A percentile compares a stretch with the other conserved stretches of the same genome.
These are phyloP conservation scores for Gnomoniopsis sp. DNA, from an alignment of 2,329 filamentous ascomycete genomes.

Conservation along the genomic window DNA sequence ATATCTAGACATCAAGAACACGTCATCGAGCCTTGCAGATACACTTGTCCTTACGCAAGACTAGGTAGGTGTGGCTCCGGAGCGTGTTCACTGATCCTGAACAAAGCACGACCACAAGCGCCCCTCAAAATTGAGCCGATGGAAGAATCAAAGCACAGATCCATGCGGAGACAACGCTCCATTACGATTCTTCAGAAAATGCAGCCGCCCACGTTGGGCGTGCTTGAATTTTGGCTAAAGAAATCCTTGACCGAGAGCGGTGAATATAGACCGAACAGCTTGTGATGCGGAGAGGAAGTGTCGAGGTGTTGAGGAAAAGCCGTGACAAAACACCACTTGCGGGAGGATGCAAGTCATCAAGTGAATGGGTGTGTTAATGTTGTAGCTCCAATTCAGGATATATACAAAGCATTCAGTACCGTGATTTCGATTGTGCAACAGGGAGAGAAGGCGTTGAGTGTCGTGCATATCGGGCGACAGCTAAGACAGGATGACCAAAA, in stretches of 20 bases:
- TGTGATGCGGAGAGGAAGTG: neutral
- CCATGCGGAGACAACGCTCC: too few species aligned
- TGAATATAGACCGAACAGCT: neutral
- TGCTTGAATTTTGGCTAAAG: neutral
- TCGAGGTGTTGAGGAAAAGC: conserved; percentile 2
- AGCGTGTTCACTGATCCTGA: too few species aligned
- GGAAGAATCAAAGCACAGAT: too few species aligned
- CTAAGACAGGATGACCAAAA: neutral
- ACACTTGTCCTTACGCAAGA: too few species aligned
- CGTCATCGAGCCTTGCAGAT: too few species aligned
- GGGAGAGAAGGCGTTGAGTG: neutral
- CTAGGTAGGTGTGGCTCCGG: too few species aligned
- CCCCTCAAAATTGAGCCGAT: too few species aligned
- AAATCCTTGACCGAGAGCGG: conserved; percentile 5
- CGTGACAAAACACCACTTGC: conserved; percentile 1
- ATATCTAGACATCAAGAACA: too few species aligned
- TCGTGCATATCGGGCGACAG: neutral
- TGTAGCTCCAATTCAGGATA: neutral
- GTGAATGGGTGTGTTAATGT: neutral
- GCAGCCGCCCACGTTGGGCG: neutral
- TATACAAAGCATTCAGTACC: conserved; percentile 3
- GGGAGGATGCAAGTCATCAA: neutral
- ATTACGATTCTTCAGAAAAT: neutral
- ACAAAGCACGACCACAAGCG: too few species aligned
- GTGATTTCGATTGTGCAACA: conserved; percentile 5